Base-by-base conservation (phyloP, 441 rosid species). In the Arabidopsis hybrid region DNA sequence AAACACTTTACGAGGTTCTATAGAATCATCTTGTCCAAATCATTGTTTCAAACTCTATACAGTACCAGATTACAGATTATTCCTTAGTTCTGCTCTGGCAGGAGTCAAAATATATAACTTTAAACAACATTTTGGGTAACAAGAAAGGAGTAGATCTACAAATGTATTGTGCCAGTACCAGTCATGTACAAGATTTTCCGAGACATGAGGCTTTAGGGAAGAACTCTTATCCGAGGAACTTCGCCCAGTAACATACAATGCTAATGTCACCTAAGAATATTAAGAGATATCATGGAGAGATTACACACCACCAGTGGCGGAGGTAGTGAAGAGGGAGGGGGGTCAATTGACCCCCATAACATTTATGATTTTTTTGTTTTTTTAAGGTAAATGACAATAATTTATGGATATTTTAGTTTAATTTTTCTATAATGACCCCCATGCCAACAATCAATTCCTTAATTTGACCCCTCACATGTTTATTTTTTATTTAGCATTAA, bases 131-230 rank as follows among this genome's bases (percentile, higher is more conserved):
- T 63, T 64, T 10, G 7, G 13, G 31, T 5, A 16, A 42, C 13
- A 64, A n/a, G 52, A 72, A 60, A 67, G 14, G 64, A 72, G 31
- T 36, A 71, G 16, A 43, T 35, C 9, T 59, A 47, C 21, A 67
- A 1, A 51, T 31, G 53, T 29, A 67, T 50, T 7, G 56, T 29
- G 51, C 8, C 68, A 66, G 39, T 88, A 92, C 98, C 94, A 92
- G 86, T 95, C 97, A 71, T 89, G 80, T 52, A 88, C 68, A 70
- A 87, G 74, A 82, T 87, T 89, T 83, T 96, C 92, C 8, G 86
- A 82, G 69, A 92, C 75, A 71, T 87, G 90, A 69, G 97, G 90
- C 87, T 87, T 95, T 16, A 85, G 79, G 63, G 97, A 95, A 74
- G 97, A 91, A 78, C 86, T 43, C 72, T 78, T 83, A 86, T 77